Conservation (phyloP, 768 basidiomycete species). For the Boletus fagicola region DNA sequence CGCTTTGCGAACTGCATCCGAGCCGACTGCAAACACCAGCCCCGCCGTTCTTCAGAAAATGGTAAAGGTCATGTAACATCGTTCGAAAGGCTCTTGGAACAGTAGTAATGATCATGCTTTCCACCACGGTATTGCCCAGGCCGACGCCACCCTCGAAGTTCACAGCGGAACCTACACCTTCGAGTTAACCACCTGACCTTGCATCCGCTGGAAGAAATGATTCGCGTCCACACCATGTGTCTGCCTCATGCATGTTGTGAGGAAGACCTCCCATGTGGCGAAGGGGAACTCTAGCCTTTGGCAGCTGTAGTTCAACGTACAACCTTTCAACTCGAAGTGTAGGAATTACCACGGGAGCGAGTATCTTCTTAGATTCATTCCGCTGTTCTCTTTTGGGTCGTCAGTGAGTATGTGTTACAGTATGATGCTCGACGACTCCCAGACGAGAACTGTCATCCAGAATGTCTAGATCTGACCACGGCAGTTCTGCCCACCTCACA, state of each 20-base stretch:
- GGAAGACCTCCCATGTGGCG: conserved; percentile 1
- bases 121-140: background rate
- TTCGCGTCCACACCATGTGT: conserved; percentile 14
- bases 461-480: conserved; percentile 21
- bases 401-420: conserved; percentile 10
- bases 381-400: background rate
- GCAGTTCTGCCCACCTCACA: conserved; percentile 4
- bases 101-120: too few species aligned
- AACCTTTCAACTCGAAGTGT: background rate
- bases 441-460: conserved; percentile 6
- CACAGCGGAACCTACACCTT: background rate
- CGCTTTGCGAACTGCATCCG: too few species aligned
- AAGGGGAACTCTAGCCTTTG: background rate
- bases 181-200: background rate
- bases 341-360: background rate
- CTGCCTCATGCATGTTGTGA: conserved; percentile 20
- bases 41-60: too few species aligned
- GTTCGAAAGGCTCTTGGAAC: background rate
- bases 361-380: background rate
- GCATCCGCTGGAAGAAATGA: background rate
- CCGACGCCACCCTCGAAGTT: background rate
- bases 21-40: too few species aligned
- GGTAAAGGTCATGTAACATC: background rate
- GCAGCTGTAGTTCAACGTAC: conserved; percentile 1
- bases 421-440: background rate